Conservation (phyloP, 768 basidiomycete species). For the Neoboletus subvelutipes region DNA sequence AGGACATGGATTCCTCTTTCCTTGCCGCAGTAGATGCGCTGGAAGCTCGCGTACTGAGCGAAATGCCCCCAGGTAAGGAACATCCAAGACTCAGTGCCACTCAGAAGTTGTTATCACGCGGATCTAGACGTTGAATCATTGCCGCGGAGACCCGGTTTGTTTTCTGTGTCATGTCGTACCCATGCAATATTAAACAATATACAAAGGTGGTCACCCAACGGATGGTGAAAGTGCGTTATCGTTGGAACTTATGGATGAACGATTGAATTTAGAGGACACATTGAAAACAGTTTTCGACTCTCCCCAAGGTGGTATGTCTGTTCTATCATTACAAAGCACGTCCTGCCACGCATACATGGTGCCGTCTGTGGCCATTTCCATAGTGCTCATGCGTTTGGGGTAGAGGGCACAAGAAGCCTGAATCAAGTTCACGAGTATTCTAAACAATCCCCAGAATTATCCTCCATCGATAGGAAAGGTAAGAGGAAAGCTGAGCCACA, state of each 20-base stretch:
- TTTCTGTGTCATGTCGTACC: background rate
- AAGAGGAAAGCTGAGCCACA: conserved; percentile 40
- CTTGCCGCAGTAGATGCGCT: conserved; percentile 45
- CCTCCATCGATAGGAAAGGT: conserved; percentile 39
- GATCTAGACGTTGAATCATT: background rate
- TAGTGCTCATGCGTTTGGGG: conserved; percentile 9
- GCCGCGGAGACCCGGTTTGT: conserved; percentile 7
- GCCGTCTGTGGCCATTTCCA: background rate
- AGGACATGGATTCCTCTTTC: conserved; percentile 27
- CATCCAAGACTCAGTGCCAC: background rate
- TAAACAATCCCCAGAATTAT: background rate
- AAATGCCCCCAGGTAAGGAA: conserved; percentile 12
- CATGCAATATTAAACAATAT: background rate
- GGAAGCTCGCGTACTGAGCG: conserved; percentile 36
- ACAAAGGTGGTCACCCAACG: conserved; percentile 8
- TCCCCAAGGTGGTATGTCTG: conserved; percentile 21
- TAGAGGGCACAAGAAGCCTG: background rate
- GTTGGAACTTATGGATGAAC: background rate
- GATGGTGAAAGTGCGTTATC: conserved; percentile 9
- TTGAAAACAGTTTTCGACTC: background rate
- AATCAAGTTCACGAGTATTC: conserved; percentile 4
- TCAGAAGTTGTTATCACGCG: background rate
- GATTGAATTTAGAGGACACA: background rate
- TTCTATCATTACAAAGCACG: background rate
- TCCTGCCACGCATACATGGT: background rate